Evolutionary conservation across 176 grass and related monocot species (phyloP).

Genomic region (Phoenix roebelenii): DNA sequence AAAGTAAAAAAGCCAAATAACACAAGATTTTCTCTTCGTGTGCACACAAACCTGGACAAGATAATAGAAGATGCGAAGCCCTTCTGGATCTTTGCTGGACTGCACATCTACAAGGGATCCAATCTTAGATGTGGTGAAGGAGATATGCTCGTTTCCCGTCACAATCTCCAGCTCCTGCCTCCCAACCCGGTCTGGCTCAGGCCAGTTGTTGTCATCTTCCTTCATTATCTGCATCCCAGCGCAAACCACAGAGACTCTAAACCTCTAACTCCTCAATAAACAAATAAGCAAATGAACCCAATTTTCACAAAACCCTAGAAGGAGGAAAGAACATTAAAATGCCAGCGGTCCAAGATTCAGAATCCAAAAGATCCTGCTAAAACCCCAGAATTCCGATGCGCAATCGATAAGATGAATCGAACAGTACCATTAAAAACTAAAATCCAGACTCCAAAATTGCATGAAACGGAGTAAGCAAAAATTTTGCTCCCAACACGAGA

Average conservation of each 20-base stretch:
- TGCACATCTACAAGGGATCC: conserved; percentile 88
- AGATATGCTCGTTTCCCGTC: conserved; percentile 93
- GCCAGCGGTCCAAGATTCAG: no score
- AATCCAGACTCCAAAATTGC: no score
- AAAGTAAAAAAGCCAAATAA: not conserved
- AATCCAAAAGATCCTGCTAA: no score
- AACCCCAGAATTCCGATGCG: not conserved
- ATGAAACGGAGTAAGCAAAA: no score
- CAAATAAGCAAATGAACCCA: not conserved
- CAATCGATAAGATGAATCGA: not conserved
- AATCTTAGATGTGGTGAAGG: conserved; percentile 94
- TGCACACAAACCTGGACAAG: conserved; percentile 57
- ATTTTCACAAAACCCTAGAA: no score
- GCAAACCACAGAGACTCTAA: no score
- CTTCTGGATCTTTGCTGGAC: conserved; percentile 83
- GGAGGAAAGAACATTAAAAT: no score
- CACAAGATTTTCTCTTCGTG: no score
- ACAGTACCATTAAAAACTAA: no score
- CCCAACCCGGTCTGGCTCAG: conserved; percentile 73
- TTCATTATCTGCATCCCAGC: conserved; percentile 62
- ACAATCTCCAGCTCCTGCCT: conserved; percentile 97
- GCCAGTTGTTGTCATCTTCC: conserved; percentile 95
- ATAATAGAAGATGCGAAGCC: conserved; percentile 87
- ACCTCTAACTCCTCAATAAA: no score
- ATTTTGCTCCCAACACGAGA: no score